Evolutionary conservation across 1,284 basidiomycete genomes (phyloP).

Genomic region (Pseudozyma pruni): DNA sequence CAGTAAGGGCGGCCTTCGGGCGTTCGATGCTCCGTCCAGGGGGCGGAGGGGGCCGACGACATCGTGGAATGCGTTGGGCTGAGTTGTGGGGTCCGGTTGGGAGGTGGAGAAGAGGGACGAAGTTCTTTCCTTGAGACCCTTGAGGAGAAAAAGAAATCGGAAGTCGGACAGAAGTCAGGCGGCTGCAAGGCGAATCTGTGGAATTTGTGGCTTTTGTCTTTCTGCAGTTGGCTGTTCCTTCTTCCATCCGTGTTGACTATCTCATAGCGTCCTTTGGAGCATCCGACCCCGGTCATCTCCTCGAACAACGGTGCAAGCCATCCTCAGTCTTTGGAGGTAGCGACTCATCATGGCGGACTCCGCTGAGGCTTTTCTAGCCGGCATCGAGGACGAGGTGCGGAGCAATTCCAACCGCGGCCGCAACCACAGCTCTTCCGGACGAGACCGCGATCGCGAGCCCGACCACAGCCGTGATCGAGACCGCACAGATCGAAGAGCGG

Average conservation of each 20-base stretch:
- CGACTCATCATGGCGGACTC: conserved; percentile 33
- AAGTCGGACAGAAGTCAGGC: not conserved
- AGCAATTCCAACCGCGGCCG: conserved; percentile 17
- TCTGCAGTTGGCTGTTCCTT: conserved; percentile 1
- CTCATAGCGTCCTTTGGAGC: not conserved
- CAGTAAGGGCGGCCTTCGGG: conserved; percentile 63
- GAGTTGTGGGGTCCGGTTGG: not conserved
- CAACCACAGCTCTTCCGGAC: conserved; percentile 16
- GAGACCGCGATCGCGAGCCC: conserved; percentile 22
- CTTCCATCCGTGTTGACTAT: conserved; percentile 5
- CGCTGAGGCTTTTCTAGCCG: conserved; percentile 46
- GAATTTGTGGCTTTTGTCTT: conserved; percentile 5
- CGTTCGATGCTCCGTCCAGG: conserved; percentile 61
- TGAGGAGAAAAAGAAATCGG: not conserved
- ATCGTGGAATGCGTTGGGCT: conserved; percentile 6
- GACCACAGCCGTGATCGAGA: conserved; percentile 7
- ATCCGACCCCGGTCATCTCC: not conserved
- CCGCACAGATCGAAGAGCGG: conserved; percentile 32
- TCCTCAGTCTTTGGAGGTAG: no score
- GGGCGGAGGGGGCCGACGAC: conserved; percentile 17
- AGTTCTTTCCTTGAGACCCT: not conserved
- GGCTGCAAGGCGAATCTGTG: not conserved
- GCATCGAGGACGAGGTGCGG: conserved; percentile 42
- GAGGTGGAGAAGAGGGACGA: not conserved
- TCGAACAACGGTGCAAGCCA: not conserved